These are phyloP conservation scores for Phanerochaete carnosa DNA, from an alignment of 768 basidiomycete genomes.

Conservation along the genomic window DNA sequence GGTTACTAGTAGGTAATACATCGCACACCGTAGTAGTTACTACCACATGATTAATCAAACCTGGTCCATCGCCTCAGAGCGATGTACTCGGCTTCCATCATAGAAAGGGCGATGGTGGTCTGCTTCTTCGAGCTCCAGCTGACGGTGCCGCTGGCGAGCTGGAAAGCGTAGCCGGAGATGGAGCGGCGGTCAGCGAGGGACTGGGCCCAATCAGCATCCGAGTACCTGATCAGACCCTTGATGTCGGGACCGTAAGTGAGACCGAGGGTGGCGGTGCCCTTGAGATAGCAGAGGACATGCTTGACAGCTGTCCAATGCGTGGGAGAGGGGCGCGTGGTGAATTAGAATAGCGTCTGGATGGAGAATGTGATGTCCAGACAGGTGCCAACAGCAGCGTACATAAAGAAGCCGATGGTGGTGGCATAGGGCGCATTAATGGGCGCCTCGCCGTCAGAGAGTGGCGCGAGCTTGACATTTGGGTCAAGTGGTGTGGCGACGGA, in stretches of 20 bases:
- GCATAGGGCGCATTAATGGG: slow-evolving; percentile 14
- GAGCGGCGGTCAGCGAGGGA: slow-evolving; percentile 26
- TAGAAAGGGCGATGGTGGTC: slow-evolving; percentile 35
- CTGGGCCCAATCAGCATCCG: slow-evolving; percentile 22
- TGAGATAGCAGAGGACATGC: slow-evolving; percentile 33
- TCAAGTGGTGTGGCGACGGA: slow-evolving; percentile 31
- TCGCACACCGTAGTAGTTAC: no score
- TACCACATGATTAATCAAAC: no score
- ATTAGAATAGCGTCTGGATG: slow-evolving; percentile 22
- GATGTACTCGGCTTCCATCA: slow-evolving; percentile 39
- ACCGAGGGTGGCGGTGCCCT: slow-evolving; percentile 27
- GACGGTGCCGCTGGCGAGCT: slow-evolving; percentile 32
- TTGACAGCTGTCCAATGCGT: slow-evolving; percentile 37
- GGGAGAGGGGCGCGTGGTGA: slow-evolving; percentile 20
- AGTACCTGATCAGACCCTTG: slow-evolving; percentile 28
- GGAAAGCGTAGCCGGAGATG: slow-evolving; percentile 35
- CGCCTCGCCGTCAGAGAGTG: background rate
- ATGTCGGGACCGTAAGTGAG: slow-evolving; percentile 24
- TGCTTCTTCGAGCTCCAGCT: slow-evolving; percentile 38
- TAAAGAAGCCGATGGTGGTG: slow-evolving; percentile 22
- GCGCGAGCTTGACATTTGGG: slow-evolving; percentile 21
- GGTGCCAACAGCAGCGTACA: slow-evolving; percentile 29
- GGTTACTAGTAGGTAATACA: no score
- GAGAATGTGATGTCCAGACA: slow-evolving; percentile 31
- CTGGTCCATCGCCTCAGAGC: no score